A percentile compares a stretch with the other conserved stretches of the same genome.
phyloP scores from a whole-genome alignment of 2,329 filamentous ascomycete species.

The Fusarium piperis region DNA sequence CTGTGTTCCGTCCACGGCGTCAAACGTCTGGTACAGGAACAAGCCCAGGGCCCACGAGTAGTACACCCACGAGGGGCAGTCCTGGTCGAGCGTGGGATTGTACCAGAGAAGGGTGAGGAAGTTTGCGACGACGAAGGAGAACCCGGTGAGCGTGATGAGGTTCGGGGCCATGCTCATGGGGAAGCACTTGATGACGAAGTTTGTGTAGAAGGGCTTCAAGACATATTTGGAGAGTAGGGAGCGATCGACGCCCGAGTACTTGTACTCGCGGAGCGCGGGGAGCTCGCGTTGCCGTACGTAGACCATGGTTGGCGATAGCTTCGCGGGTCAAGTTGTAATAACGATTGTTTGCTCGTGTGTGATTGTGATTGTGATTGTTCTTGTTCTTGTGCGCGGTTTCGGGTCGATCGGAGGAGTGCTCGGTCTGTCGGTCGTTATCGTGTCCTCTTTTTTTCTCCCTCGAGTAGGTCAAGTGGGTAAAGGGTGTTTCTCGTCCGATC shows the following conservation, averaged over 20 bases:
- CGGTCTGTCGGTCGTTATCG: conserved; percentile 22
- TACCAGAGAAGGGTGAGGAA: conserved; percentile 95
- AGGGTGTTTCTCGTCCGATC: conserved; percentile 22
- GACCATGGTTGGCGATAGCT: conserved; percentile 70
- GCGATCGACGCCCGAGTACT: conserved; percentile 92
- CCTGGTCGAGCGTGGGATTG: conserved; percentile 90
- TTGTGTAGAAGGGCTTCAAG: conserved; percentile 96
- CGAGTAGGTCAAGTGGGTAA: conserved; percentile 24
- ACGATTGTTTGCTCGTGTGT: background rate
- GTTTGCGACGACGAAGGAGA: conserved; percentile 89
- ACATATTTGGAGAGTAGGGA: conserved; percentile 92
- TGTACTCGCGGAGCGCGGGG: conserved; percentile 89
- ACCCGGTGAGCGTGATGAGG: conserved; percentile 89
- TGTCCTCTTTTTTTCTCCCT: conserved; percentile 26
- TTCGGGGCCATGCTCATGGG: conserved; percentile 94
- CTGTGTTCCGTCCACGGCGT: conserved; percentile 94
- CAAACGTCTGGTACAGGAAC: conserved; percentile 98
- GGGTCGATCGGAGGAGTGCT: conserved; percentile 1
- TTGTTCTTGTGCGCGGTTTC: conserved; percentile 1
- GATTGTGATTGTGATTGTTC: background rate
- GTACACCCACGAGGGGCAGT: conserved; percentile 97
- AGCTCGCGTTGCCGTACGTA: conserved; percentile 95
- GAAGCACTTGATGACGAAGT: conserved; percentile 93
- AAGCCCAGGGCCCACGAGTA: conserved; percentile 88
- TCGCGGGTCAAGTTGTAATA: background rate